Conservation (phyloP, 1,284 basidiomycete genomes). For the Melampsora americana region DNA sequence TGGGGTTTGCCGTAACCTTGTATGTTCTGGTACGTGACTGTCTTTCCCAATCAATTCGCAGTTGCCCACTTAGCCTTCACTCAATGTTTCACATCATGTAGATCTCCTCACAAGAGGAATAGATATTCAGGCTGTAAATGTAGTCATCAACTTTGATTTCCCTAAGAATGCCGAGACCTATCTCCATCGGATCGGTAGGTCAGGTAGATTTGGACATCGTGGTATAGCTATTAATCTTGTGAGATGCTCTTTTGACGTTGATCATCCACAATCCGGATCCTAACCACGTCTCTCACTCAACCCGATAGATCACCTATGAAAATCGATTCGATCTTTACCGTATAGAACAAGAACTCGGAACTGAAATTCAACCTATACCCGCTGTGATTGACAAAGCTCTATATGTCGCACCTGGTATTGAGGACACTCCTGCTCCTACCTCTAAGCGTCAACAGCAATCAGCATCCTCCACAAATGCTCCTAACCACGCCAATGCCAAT, state of each 20-base stretch:
- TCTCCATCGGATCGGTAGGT: conserved; percentile 93
- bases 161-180: conserved; percentile 98
- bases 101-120: conserved; percentile 98
- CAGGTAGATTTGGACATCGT: conserved; percentile 93
- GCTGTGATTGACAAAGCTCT: conserved; percentile 85
- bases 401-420: conserved; percentile 66
- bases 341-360: conserved; percentile 96
- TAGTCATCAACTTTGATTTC: conserved; percentile 99
- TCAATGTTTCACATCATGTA: conserved; percentile 47
- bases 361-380: conserved; percentile 95
- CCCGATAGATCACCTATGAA: conserved; percentile 64
- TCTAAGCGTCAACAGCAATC: conserved; percentile 9
- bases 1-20: conserved; percentile 94
- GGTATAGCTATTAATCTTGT: conserved; percentile 95
- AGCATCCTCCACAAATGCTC: not conserved
- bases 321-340: conserved; percentile 96
- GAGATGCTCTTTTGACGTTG: conserved; percentile 52
- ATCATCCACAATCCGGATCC: not conserved
- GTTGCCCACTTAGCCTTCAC: not conserved
- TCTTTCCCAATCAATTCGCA: not conserved
- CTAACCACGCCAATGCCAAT: not conserved
- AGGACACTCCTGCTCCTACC: conserved; percentile 19
- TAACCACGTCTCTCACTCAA: not conserved
- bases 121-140: conserved; percentile 98
- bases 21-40: conserved; percentile 66